phyloP scores from a whole-genome alignment of 345 rosid genomes.

The Nephelium lappaceum region DNA sequence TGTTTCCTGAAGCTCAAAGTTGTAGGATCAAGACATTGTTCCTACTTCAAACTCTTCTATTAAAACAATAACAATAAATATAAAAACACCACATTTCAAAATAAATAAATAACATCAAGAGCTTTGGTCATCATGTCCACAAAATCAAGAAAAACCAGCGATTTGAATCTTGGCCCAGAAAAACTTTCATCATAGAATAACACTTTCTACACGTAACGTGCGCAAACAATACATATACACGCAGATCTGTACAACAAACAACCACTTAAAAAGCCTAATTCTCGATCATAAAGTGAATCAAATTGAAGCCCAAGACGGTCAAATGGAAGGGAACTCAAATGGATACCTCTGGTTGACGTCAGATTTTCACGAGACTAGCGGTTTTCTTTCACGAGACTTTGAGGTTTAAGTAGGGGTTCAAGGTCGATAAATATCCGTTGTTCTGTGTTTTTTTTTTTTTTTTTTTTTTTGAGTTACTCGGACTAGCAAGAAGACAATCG shows the following conservation, averaged over 20 bases:
- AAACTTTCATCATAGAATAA: not conserved
- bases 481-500: too few species aligned
- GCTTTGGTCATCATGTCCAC: not conserved
- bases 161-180: not conserved
- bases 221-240: not conserved
- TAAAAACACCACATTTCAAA: not conserved
- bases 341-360: not conserved
- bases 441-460: too few species aligned
- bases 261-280: not conserved
- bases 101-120: not conserved
- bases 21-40: not conserved
- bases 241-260: conserved; percentile 4
- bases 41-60: not conserved
- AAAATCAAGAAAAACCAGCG: not conserved
- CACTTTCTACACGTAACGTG: not conserved
- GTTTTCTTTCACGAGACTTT: too few species aligned
- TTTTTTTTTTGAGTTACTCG: too few species aligned
- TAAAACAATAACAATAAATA: too few species aligned
- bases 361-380: not conserved
- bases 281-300: not conserved
- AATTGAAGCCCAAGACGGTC: not conserved
- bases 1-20: not conserved
- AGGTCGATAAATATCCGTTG: too few species aligned
- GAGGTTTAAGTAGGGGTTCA: too few species aligned
- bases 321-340: not conserved